phyloP scores from a whole-genome alignment of 441 rosid species.

The Populus hybrid region DNA sequence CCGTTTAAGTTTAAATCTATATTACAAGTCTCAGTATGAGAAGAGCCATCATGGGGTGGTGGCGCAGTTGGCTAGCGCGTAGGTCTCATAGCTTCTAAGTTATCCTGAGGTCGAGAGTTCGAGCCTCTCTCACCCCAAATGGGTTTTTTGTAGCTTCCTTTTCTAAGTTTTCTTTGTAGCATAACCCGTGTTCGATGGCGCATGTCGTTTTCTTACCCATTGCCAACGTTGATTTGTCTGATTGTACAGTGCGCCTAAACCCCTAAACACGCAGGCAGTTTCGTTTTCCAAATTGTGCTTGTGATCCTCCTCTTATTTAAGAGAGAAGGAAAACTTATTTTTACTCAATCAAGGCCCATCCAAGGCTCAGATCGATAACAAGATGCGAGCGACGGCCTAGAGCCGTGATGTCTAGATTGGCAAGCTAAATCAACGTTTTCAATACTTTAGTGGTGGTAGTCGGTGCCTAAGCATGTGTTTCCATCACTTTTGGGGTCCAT shows the following conservation, averaged over 20 bases:
- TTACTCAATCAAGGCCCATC: background rate
- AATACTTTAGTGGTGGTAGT: background rate
- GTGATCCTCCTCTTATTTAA: background rate
- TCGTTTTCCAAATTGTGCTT: background rate
- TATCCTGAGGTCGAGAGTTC: conserved; percentile 99
- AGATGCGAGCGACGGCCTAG: background rate
- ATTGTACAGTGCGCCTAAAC: background rate
- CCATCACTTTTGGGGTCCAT: background rate
- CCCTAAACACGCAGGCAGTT: background rate
- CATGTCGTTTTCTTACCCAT: background rate
- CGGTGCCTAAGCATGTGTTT: background rate
- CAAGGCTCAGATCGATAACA: background rate
- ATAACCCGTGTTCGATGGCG: background rate
- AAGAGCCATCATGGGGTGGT: conserved; percentile 54
- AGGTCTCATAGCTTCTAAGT: conserved; percentile 98
- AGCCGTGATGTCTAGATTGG: background rate
- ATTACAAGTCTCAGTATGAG: no score
- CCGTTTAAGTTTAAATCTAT: no score
- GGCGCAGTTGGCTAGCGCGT: conserved; percentile 99
- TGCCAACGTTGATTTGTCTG: background rate
- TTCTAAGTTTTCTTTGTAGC: background rate
- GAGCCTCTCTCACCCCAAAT: conserved; percentile 96
- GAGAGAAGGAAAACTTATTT: background rate
- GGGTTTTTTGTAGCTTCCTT: background rate
- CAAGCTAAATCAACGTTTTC: background rate